Base-by-base conservation (phyloP, 495 filamentous ascomycete species). In the Astrothelium subdiscretum region DNA sequence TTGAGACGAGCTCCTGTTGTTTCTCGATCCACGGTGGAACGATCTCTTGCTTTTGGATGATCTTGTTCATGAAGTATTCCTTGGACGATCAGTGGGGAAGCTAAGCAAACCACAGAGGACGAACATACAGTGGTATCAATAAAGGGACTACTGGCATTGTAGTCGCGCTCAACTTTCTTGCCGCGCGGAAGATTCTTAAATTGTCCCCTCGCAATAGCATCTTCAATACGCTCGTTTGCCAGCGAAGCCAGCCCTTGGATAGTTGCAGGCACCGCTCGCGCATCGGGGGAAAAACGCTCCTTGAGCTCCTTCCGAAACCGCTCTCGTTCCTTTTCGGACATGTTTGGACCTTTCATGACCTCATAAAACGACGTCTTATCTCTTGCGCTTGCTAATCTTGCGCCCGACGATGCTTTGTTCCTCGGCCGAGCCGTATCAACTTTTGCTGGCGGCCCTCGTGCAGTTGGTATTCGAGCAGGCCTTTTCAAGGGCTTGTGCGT, bases 11-110 rank as follows among this genome's bases (percentile, higher is more conserved):
- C 67, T 97, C 92, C 72, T 97, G 94, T 72, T 98, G 94, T 71
- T 97, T 97, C 73, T 97, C 94, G 57, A 98, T 97, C 95, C 87
- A 91, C 0, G 87, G 87, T 0, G 87, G 87, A 2, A 87, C 85
- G 51, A 90, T 85, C 11, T 89, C 94, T 72, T 98, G 94, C 61
- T 88, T 87, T 75, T 97, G 87, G 65, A 98, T 97, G 70, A 97
- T 97, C 75, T 95, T 95, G 72, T 98, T 98, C 86, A 98, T 87
- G 67, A 97, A 89, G 71, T 96, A 97, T 73, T 96, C 92, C 48
- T 54, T 10, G 22, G 4, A 1, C 8, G 8, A 20, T 54, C 48
- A 54, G 24, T 54, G 6, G 2, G 48, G 5, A 20, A 8, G 6
- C 24, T 29, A 2, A 29, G 22, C 5, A 24, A 3, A 8, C 20